A percentile compares a stretch with the other conserved stretches of the same genome.
Conservation (phyloP, 2,329 filamentous ascomycete genomes). For the Fusarium torulosum region DNA sequence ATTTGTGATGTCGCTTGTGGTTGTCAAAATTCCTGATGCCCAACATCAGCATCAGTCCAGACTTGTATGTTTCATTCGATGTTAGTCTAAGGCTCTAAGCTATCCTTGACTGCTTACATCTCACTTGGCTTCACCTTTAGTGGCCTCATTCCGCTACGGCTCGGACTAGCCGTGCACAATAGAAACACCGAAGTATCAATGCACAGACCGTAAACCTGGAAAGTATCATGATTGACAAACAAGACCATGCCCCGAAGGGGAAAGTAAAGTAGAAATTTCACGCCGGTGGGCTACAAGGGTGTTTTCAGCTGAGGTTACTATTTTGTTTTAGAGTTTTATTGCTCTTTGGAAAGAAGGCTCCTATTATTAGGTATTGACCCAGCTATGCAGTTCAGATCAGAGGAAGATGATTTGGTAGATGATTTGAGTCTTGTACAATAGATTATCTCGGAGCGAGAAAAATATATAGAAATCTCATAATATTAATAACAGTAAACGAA, state of each 20-base stretch:
- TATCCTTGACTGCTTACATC: neutral
- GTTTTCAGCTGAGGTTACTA: constrained; percentile 6
- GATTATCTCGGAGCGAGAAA: neutral
- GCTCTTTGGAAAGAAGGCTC: constrained; percentile 1
- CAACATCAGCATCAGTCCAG: constrained; percentile 9
- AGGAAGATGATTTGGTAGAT: neutral
- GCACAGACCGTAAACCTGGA: constrained; percentile 19
- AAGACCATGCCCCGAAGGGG: constrained; percentile 10
- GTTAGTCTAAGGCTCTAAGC: neutral
- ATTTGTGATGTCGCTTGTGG: constrained; percentile 19
- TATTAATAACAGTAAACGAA: constrained; percentile 6
- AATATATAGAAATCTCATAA: neutral
- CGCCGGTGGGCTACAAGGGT: constrained; percentile 10
- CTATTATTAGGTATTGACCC: neutral
- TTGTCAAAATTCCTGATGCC: neutral
- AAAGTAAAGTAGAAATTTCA: constrained; percentile 8
- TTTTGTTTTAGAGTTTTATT: constrained; percentile 17
- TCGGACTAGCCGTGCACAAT: neutral
- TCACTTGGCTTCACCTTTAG: neutral
- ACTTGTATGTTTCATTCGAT: neutral
- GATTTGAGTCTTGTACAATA: neutral
- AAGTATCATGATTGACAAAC: constrained; percentile 17
- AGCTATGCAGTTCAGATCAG: neutral
- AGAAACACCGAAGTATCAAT: constrained; percentile 16
- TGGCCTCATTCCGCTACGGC: neutral